Conservation (phyloP, 768 basidiomycete genomes). For the Phylloporus sp. region DNA sequence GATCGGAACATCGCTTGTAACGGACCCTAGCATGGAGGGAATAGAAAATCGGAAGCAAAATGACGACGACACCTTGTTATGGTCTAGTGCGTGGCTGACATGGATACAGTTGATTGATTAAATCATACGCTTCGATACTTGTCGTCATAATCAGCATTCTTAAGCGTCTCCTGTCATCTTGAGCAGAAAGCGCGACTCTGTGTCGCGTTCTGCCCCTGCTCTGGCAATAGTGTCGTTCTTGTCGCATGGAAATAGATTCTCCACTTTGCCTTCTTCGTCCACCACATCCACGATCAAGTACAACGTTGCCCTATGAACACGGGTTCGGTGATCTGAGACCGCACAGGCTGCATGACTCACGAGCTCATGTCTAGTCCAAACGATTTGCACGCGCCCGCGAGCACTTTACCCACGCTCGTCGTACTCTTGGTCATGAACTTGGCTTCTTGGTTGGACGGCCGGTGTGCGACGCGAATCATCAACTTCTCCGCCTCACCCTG, state of each 20-base stretch:
- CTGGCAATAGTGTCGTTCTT: slow-evolving; percentile 22
- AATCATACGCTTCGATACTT: neutral
- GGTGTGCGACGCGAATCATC: slow-evolving; percentile 32
- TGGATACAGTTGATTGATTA: neutral
- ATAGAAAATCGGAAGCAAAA: no score
- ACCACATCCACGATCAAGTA: slow-evolving; percentile 23
- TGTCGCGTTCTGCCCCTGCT: slow-evolving; percentile 24
- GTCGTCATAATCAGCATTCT: no score
- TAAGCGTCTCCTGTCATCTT: slow-evolving; percentile 21
- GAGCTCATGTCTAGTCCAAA: slow-evolving; percentile 20
- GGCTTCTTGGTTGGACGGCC: slow-evolving; percentile 26
- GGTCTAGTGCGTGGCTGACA: neutral
- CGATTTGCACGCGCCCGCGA: slow-evolving; percentile 27
- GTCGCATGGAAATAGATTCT: slow-evolving; percentile 31
- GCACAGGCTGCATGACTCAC: slow-evolving; percentile 10
- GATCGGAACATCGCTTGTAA: no score
- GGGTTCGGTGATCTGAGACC: neutral
- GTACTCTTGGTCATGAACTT: slow-evolving; percentile 29
- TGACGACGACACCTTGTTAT: neutral
- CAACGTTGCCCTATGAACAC: slow-evolving; percentile 17
- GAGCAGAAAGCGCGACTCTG: slow-evolving; percentile 23
- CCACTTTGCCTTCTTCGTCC: slow-evolving; percentile 24
- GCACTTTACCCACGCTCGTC: slow-evolving; percentile 30
- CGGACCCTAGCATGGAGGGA: no score
- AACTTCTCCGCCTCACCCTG: slow-evolving; percentile 13